Evolutionary conservation across 768 basidiomycete species (phyloP), one percentile per base, ranked within the genome.

Genomic region (Baorangia bicolor): DNA sequence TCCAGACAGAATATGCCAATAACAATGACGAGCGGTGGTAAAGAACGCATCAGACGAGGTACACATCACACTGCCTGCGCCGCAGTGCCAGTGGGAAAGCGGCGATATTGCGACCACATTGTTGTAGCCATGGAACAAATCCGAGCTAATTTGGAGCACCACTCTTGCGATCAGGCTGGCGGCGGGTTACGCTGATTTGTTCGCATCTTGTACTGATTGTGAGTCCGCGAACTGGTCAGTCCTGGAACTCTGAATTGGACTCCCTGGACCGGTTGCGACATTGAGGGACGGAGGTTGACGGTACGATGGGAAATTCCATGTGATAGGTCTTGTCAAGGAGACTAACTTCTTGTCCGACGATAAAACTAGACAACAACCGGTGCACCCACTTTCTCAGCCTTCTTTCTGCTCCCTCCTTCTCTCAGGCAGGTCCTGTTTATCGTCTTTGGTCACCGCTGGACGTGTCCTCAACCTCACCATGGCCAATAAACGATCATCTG

Each of bases 401-500:
- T 16, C 35, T 49, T 23, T 49, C 45, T 27, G 47, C 55, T 55
- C 33, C 51, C 52, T 49, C 39, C 43, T 60, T 55, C 63, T 53
- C 47, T 51, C 57, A 64, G 68, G 69, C 66, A 46, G 71, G 74
- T 49, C 71, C 61, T 74, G 38, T 39, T 57, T n/a, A 18, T 59
- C 42, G 23, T 50, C 25, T 25, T 39, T 35, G 20, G 25, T 58
- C 55, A 48, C 41, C 64, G 57, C 62, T 58, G 57, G 64, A 47
- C 64, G 58, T 49, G 52, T 53, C 25, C 47, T 57, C 42, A 38
- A 56, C 33, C 34, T 28, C 27, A 57, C 25, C 64, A 78, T 77
- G 68, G 58, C 67, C 51, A 27, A 61, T 40, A 81, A 78, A 58
- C 82, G 81, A 35, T 80, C 77, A 16, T 87, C 86, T 34, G 82